Conservation (phyloP, 495 filamentous ascomycete species). For the Aspergillus bridgeri region DNA sequence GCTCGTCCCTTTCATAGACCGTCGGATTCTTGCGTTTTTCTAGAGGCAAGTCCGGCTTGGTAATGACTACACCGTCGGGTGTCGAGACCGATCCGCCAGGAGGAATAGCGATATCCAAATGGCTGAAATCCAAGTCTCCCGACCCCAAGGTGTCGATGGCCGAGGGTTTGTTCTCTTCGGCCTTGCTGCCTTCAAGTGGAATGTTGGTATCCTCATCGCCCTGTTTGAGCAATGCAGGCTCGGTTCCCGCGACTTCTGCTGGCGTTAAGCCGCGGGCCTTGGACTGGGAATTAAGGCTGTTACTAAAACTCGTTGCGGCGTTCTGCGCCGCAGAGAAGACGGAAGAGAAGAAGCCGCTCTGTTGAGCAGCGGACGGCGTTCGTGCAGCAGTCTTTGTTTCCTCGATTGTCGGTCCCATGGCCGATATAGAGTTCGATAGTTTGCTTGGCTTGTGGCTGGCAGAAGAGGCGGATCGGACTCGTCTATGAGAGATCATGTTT, state of each 20-base stretch:
- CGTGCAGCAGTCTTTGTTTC: conserved; percentile 50
- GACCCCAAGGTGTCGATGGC: conserved; percentile 87
- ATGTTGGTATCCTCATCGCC: conserved; percentile 23
- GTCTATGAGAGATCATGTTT: conserved; percentile 74
- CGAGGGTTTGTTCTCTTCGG: conserved; percentile 58
- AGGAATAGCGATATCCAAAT: conserved; percentile 54
- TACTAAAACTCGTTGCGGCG: conserved; percentile 82
- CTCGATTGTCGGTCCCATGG: conserved; percentile 70
- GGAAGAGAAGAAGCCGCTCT: conserved; percentile 82
- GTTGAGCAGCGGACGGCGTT: conserved; percentile 33
- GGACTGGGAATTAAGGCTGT: conserved; percentile 64
- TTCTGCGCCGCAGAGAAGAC: conserved; percentile 93
- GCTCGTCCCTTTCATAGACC: conserved; percentile 48
- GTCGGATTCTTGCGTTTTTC: conserved; percentile 38
- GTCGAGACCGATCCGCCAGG: conserved; percentile 37
- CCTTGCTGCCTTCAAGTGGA: conserved; percentile 18
- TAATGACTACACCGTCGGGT: conserved; percentile 40
- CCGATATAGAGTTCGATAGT: conserved; percentile 73
- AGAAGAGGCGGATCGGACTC: conserved; percentile 63
- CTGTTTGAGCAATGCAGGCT: conserved; percentile 19
- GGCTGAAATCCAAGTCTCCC: conserved; percentile 83
- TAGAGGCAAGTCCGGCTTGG: conserved; percentile 29
- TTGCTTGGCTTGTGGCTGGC: conserved; percentile 73
- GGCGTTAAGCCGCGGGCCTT: conserved; percentile 35
- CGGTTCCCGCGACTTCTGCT: conserved; percentile 23